Percentiles rank a stretch among this genome's conserved stretches.
phyloP scores from a whole-genome alignment of 2,329 filamentous ascomycete species.

The Penicillium sp. region DNA sequence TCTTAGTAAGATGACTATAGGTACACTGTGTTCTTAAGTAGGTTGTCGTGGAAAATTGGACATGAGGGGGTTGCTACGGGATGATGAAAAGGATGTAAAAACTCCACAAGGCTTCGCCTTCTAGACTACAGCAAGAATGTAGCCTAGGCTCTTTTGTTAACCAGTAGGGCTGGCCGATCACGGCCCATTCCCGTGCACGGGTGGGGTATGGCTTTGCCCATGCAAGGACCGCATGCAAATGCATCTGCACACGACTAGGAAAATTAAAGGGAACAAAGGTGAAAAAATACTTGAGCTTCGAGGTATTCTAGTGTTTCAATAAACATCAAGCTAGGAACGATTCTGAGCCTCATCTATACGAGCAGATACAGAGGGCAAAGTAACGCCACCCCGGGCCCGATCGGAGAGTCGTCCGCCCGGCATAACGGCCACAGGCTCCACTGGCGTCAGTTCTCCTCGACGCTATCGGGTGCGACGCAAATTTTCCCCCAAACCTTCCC shows the following conservation, averaged over 20 bases:
- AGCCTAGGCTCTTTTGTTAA: not conserved
- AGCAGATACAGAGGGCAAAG: not conserved
- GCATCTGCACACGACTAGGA: not conserved
- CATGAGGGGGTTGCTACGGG: too few relatives aligned
- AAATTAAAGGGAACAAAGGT: not conserved
- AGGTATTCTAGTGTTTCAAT: not conserved
- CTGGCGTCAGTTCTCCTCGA: slow-evolving; percentile 11
- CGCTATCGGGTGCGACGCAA: slow-evolving; percentile 3
- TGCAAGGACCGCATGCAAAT: not conserved
- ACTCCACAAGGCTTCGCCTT: not conserved
- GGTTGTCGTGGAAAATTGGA: not conserved
- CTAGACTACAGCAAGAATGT: not conserved
- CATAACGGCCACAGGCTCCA: slow-evolving; percentile 9
- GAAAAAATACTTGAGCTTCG: too few relatives aligned
- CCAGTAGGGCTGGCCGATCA: not conserved
- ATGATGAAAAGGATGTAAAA: not conserved
- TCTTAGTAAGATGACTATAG: not conserved
- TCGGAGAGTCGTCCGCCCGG: slow-evolving; percentile 19
- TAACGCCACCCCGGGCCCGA: slow-evolving; percentile 16
- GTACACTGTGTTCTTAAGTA: not conserved
- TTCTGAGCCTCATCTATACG: not conserved
- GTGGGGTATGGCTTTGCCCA: not conserved
- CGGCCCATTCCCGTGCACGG: not conserved
- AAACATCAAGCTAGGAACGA: not conserved
- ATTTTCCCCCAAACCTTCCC: not conserved